A percentile compares a stretch with the other conserved stretches of the same genome.
Evolutionary conservation across 2,329 filamentous ascomycete species (phyloP).

Genomic region (Cadophora malorum): DNA sequence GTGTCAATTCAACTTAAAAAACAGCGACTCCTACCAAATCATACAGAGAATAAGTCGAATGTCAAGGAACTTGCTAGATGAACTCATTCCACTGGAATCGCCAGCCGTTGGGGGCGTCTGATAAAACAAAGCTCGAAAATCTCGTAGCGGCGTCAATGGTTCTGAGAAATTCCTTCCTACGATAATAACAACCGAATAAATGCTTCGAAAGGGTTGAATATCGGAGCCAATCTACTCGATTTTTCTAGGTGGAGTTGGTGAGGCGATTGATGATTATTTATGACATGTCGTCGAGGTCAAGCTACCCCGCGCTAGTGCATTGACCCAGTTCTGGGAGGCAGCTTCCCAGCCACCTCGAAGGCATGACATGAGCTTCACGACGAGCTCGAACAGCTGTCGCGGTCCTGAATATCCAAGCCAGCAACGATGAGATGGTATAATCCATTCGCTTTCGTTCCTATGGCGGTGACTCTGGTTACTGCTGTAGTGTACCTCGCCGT

Average conservation of each 20-base stretch:
- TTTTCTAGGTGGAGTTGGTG: neutral
- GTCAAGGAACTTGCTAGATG: too few relatives aligned
- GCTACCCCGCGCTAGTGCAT: slow-evolving; percentile 17
- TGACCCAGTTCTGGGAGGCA: slow-evolving; percentile 6
- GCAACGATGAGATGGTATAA: slow-evolving; percentile 49
- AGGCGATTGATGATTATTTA: neutral
- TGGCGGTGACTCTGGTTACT: slow-evolving; percentile 82
- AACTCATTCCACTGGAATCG: too few relatives aligned
- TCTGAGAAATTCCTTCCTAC: too few relatives aligned
- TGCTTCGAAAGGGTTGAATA: too few relatives aligned
- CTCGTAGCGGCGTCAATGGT: too few relatives aligned
- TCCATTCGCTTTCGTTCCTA: slow-evolving; percentile 78
- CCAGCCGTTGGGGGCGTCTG: too few relatives aligned
- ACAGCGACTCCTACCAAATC: too few relatives aligned
- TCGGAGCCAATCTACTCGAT: slow-evolving; percentile 15
- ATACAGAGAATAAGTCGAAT: too few relatives aligned
- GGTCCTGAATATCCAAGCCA: slow-evolving; percentile 5
- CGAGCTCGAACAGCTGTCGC: slow-evolving; percentile 11
- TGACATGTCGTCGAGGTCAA: slow-evolving; percentile 7
- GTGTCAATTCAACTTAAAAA: too few relatives aligned
- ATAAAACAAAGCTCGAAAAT: too few relatives aligned
- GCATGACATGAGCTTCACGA: slow-evolving; percentile 14
- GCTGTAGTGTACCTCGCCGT: slow-evolving; percentile 79
- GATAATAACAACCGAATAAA: too few relatives aligned
- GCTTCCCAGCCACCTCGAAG: slow-evolving; percentile 7